phyloP scores from a whole-genome alignment of 768 basidiomycete species.

The Paxillus involutus region DNA sequence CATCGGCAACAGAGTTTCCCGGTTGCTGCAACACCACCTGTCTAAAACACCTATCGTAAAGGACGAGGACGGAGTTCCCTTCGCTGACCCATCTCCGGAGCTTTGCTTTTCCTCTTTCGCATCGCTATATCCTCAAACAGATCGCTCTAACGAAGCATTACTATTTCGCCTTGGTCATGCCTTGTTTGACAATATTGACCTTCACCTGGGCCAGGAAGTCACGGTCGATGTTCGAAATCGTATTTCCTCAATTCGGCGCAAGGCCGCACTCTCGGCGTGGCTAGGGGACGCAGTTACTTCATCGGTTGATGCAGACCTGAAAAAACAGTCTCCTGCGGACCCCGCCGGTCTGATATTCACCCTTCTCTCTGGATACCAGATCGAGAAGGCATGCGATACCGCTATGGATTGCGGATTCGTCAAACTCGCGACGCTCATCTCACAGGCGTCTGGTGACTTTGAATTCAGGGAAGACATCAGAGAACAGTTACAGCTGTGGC shows the following conservation, averaged over 20 bases:
- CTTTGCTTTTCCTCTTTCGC: slow-evolving; percentile 82
- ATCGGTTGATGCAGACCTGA: slow-evolving; percentile 70
- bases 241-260: slow-evolving; percentile 64
- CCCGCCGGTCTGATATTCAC: slow-evolving; percentile 64
- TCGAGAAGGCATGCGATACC: slow-evolving; percentile 75
- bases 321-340: slow-evolving; percentile 42
- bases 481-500: slow-evolving; percentile 82
- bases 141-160: slow-evolving; percentile 71
- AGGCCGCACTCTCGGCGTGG: slow-evolving; percentile 83
- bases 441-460: slow-evolving; percentile 81
- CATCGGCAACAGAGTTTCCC: slow-evolving; percentile 45
- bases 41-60: slow-evolving; percentile 66
- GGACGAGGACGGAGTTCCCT: slow-evolving; percentile 71
- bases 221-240: slow-evolving; percentile 64
- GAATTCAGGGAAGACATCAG: slow-evolving; percentile 71
- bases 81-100: slow-evolving; percentile 58
- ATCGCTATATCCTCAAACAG: slow-evolving; percentile 66
- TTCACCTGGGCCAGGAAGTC: slow-evolving; percentile 52
- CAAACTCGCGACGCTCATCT: slow-evolving; percentile 85
- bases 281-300: slow-evolving; percentile 70
- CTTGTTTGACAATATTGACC: slow-evolving; percentile 83
- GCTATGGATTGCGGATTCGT: slow-evolving; percentile 77
- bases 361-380: slow-evolving; percentile 82
- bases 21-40: slow-evolving; percentile 76
- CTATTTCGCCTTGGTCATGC: slow-evolving; percentile 88